Conservation (phyloP, 768 basidiomycete species). For the Pleurotus eryngii region DNA sequence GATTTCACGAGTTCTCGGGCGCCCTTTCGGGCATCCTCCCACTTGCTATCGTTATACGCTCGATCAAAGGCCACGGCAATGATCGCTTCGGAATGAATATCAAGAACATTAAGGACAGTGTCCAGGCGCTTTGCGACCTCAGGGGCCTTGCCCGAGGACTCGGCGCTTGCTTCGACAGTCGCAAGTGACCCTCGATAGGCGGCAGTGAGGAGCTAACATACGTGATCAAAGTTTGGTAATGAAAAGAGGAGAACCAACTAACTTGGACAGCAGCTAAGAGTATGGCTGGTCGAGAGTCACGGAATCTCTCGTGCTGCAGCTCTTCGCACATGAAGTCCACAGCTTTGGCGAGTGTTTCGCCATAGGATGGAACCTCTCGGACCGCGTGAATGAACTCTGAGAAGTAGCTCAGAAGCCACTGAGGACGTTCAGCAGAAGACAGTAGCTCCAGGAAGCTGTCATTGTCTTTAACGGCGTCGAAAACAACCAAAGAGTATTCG, state of each 20-base stretch:
- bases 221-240: constrained; percentile 1
- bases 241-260: constrained; percentile 24
- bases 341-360: constrained; percentile 70
- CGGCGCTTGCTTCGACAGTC: constrained; percentile 4
- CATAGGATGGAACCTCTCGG: constrained; percentile 42
- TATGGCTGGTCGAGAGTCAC: constrained; percentile 52
- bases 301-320: constrained; percentile 74
- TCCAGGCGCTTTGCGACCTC: constrained; percentile 16
- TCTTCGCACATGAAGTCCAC: constrained; percentile 77
- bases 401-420: constrained; percentile 64
- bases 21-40: constrained; percentile 30
- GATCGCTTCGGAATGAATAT: constrained; percentile 37
- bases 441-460: constrained; percentile 46
- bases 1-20: constrained; percentile 33
- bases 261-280: constrained; percentile 65
- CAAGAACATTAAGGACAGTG: constrained; percentile 28
- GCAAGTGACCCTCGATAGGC: constrained; percentile 21
- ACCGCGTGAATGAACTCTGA: constrained; percentile 59
- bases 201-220: constrained; percentile 27
- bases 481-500: constrained; percentile 74
- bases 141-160: not conserved
- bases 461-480: constrained; percentile 85
- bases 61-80: constrained; percentile 34
- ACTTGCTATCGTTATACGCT: constrained; percentile 28
- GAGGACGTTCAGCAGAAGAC: constrained; percentile 28